Conservation (phyloP, 306 rosid genomes). For the Castanea mollissima region DNA sequence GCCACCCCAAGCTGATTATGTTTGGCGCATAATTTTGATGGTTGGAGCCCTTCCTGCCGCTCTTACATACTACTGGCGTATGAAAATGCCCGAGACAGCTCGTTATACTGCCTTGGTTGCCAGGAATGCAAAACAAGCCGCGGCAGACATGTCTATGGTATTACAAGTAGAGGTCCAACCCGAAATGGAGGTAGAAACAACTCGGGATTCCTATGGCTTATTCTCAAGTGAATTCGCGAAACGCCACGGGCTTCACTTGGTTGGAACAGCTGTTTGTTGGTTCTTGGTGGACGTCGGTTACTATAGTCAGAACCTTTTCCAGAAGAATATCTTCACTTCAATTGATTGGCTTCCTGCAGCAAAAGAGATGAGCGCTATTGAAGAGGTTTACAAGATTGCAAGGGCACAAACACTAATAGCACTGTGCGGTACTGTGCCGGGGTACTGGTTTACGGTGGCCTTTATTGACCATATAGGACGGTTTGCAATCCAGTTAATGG, state of each 20-base stretch:
- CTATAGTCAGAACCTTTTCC: constrained; percentile 23
- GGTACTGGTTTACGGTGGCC: constrained; percentile 27
- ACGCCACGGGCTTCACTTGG: constrained; percentile 16
- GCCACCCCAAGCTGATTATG: constrained; percentile 18
- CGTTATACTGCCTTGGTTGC: constrained; percentile 26
- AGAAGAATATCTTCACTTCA: constrained; percentile 7
- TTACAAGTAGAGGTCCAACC: constrained; percentile 12
- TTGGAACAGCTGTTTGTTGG: constrained; percentile 16
- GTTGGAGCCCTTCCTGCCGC: constrained; percentile 24
- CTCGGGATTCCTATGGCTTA: neutral
- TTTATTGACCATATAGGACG: constrained; percentile 13
- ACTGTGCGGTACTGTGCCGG: constrained; percentile 12
- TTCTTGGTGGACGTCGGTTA: constrained; percentile 19
- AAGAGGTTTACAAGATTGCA: constrained; percentile 20
- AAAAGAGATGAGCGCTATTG: constrained; percentile 3
- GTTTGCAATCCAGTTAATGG: constrained; percentile 20
- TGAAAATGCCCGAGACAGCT: constrained; percentile 33
- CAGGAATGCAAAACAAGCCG: constrained; percentile 19
- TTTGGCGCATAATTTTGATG: constrained; percentile 24
- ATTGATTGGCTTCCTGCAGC: constrained; percentile 17
- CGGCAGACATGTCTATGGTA: constrained; percentile 24
- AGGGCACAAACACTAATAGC: constrained; percentile 16
- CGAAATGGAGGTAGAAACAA: neutral
- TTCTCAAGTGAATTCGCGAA: constrained; percentile 8
- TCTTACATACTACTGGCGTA: constrained; percentile 25